A percentile compares a stretch with the other conserved stretches of the same genome.
These are phyloP conservation scores for Pyricularia sp. DNA, from an alignment of 2,329 filamentous ascomycete species.

Conservation along the genomic window DNA sequence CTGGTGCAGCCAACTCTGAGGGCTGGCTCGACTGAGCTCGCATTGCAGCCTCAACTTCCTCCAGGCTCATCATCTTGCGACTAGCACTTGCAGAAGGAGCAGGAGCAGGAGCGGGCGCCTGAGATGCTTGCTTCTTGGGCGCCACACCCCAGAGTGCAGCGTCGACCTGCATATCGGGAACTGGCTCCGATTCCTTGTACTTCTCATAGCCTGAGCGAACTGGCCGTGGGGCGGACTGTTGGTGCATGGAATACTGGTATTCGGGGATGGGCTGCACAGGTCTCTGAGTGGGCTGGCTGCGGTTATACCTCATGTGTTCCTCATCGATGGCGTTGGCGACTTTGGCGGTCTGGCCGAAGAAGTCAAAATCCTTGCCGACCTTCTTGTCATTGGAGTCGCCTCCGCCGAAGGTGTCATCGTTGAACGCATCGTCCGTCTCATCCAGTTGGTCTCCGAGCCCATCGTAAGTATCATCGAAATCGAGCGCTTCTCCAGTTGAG, in stretches of 20 bases:
- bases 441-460: conserved; percentile 82
- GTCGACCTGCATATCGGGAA: conserved; percentile 84
- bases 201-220: conserved; percentile 79
- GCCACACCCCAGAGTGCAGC: conserved; percentile 82
- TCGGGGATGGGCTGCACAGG: conserved; percentile 11
- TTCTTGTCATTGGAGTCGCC: conserved; percentile 25
- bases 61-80: conserved; percentile 84
- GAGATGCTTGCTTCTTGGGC: conserved; percentile 36
- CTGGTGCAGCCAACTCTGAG: conserved; percentile 14
- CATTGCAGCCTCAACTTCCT: conserved; percentile 94
- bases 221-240: conserved; percentile 36
- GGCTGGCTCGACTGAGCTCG: conserved; percentile 51
- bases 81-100: conserved; percentile 21
- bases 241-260: conserved; percentile 16
- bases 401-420: conserved; percentile 83
- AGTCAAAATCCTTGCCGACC: conserved; percentile 91
- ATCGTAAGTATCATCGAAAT: conserved; percentile 97
- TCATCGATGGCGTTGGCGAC: conserved; percentile 78
- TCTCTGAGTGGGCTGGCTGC: conserved; percentile 51
- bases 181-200: conserved; percentile 74
- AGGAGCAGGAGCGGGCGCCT: conserved; percentile 21
- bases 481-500: conserved; percentile 45
- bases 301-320: conserved; percentile 73
- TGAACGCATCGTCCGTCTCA: conserved; percentile 86
- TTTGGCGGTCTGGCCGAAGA: conserved; percentile 84